Conservation (phyloP, 163 green algal species). For the Volvox carteri region DNA sequence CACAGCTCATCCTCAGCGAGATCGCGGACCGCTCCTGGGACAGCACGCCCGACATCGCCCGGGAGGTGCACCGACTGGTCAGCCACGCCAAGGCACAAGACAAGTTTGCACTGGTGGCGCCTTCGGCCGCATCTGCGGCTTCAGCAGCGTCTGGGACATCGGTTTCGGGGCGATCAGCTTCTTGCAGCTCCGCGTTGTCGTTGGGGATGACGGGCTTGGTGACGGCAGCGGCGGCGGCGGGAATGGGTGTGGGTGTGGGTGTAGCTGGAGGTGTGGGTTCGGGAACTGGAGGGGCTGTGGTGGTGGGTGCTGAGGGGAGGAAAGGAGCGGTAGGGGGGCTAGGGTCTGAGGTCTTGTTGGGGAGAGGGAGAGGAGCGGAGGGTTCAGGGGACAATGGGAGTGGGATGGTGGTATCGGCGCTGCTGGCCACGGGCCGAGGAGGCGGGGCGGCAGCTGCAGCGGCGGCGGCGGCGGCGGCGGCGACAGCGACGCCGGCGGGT, state of each 20-base stretch:
- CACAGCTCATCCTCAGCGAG: slow-evolving; percentile 40
- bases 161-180: too few relatives aligned
- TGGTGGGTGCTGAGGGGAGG: background rate
- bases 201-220: background rate
- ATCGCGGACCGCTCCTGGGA: slow-evolving; percentile 40
- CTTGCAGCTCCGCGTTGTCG: too few relatives aligned
- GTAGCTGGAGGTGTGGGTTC: background rate
- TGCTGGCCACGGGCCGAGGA: background rate
- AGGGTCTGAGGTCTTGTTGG: too few relatives aligned
- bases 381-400: background rate
- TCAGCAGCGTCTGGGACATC: background rate
- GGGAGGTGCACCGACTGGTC: slow-evolving; percentile 50
- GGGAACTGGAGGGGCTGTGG: too few relatives aligned
- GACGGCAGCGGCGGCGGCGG: background rate
- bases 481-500: background rate
- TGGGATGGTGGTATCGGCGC: background rate
- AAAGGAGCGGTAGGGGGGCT: background rate
- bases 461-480: background rate
- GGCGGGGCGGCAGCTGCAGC: background rate
- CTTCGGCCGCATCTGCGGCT: background rate
- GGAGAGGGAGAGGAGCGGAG: too few relatives aligned
- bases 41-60: slow-evolving; percentile 25
- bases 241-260: background rate
- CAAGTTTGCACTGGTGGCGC: slow-evolving; percentile 28
- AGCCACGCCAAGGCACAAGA: slow-evolving; percentile 50